Percentiles rank a stretch among this genome's conserved stretches.
Evolutionary conservation across 1,284 basidiomycete genomes (phyloP).

Genomic region (Naganishia cerealis): DNA sequence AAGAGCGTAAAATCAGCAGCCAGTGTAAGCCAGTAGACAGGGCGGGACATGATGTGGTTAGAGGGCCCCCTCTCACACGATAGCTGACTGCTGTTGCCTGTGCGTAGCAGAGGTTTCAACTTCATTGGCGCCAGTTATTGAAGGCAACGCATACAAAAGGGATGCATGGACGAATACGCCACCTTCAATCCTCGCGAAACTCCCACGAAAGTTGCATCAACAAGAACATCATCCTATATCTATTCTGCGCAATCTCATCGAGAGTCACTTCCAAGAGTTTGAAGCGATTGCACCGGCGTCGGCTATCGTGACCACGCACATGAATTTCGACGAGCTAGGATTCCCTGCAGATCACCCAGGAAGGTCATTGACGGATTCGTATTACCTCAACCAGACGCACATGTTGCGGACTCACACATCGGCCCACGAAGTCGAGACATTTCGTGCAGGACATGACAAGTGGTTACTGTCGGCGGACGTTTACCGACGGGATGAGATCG

Average conservation of each 20-base stretch:
- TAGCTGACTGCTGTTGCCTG: constrained; percentile 4
- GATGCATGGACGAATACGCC: constrained; percentile 86
- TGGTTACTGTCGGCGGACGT: constrained; percentile 98
- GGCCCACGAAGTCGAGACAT: constrained; percentile 94
- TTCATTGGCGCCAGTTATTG: constrained; percentile 33
- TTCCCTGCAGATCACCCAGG: constrained; percentile 94
- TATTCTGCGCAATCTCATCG: constrained; percentile 80
- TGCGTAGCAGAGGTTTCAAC: constrained; percentile 13
- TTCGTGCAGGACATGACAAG: constrained; percentile 69
- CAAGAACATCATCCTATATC: constrained; percentile 78
- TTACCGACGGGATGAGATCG: constrained; percentile 97
- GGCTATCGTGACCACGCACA: constrained; percentile 81
- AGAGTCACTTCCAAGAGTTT: constrained; percentile 70
- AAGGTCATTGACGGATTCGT: constrained; percentile 82
- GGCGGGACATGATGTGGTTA: neutral
- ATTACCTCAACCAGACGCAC: constrained; percentile 85
- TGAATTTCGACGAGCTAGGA: constrained; percentile 97
- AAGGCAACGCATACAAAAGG: constrained; percentile 59
- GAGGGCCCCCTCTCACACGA: neutral
- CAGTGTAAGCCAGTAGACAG: neutral
- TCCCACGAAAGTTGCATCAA: constrained; percentile 70
- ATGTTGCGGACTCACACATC: constrained; percentile 98
- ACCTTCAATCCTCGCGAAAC: constrained; percentile 75
- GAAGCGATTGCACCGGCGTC: constrained; percentile 65
- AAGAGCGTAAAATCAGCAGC: neutral